Evolutionary conservation across 345 rosid genomes (phyloP), one percentile per base, ranked within the genome.

Genomic region (Acer saccharum): DNA sequence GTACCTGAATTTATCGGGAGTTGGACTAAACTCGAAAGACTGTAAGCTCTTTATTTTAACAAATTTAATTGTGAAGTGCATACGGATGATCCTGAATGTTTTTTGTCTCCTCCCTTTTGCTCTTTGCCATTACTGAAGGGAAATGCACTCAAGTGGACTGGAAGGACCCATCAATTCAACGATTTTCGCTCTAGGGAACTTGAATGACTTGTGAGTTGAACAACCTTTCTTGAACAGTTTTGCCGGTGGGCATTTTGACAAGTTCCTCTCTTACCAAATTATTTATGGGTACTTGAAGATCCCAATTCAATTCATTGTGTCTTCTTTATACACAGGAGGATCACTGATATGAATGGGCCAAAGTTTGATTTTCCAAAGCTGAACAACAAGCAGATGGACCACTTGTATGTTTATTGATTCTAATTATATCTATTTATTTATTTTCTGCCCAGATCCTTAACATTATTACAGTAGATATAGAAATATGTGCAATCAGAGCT

Each of bases 101-200:
- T 21, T 46, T 43, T 10, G 10, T 21, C 27, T 4, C 27, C 69
- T 62, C 4, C 66, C 21, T 48, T 25, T 3, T 16, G 39, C 1
- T 54, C 35, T 64, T 14, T 80, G 71, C 66, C 64, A 75, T 52
- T 43, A 63, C 71, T 72, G 75, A 81, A 90, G 94, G 70, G 89
- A 88, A 82, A 79, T 90, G 84, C 86, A 84, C 68, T 89, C 88
- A 48, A 80, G 89, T 41, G 94, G 91, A 73, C 84, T 90, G 75
- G 68, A 82, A 75, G 91, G 90, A 32, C 91, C 94, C 21, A 87
- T 90, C 67, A 89, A 91, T 64, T 27, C 84, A 2, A 76, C 62
- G 71, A 71, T 90, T 75, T 82, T 86, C 50, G 46, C 68, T 69
- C 73, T 87, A 79, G 44, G 32, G 52, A 79, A 81, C 60, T 65